Evolutionary conservation across 2,329 filamentous ascomycete species (phyloP), one percentile per base, ranked within the genome.

Genomic region (Aureobasidium uvarum): DNA sequence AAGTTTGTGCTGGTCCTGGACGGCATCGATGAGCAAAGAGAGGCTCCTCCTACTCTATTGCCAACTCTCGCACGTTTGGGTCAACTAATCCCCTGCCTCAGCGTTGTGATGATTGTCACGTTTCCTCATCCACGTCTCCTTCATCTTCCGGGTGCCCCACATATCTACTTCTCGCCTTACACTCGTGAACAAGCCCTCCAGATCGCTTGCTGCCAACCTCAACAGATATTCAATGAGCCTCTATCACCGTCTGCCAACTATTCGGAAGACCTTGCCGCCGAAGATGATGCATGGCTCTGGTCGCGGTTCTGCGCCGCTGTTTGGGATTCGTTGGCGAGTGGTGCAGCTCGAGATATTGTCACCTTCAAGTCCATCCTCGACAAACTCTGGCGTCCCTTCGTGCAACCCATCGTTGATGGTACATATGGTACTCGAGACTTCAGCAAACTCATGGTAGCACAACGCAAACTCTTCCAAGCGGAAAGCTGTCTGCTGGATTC

Each of bases 1-100:
- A 86, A 88, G 69, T 92, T 96, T 71, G 87, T 94, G 10, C 77
- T 98, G 66, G 90, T 97, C 13, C 84, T 98, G 68, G 95, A 98
- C 79, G 91, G 87, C 13, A 88, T 98, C 66, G 94, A 98, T 75
- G 85, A 84, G 68, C 90, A 96, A 75, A 84, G 89, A 72, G 94
- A 98, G 73, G 86, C 89, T 6, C 86, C 90, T 6, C 83, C 86
- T 2, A 96, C 91, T 1, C 78, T 98, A 16, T 79, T 96, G 5
- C 88, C 93, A 38, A 92, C 91, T 14, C 78, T 99, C 68, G 91
- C 90, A 25, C 85, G 93, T 67, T 77, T 99, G 23, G 89, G 90
- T 16, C 92, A 97, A 76, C 84, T 89, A 67, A 90, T 96, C 51
- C 89, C 92, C 1, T 86, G 83, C 70, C 84, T 98, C 10, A 90